These are phyloP conservation scores for Tremella mesenterica DNA, from an alignment of 768 basidiomycete species.

Conservation along the genomic window DNA sequence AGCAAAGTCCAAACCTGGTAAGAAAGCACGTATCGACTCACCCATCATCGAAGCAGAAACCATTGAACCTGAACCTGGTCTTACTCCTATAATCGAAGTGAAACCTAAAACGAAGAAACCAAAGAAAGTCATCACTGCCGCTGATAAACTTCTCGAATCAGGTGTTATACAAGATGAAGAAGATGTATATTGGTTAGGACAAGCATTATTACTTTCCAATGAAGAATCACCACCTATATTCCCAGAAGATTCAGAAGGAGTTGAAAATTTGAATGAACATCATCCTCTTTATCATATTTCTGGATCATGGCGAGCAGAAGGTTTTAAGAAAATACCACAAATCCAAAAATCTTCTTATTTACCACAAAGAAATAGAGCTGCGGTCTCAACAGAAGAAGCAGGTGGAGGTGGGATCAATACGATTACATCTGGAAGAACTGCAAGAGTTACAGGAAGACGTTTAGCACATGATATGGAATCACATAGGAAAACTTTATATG, in stretches of 20 bases:
- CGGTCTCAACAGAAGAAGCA: conserved; percentile 34
- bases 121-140: conserved; percentile 9
- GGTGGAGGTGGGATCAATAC: no score
- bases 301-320: conserved; percentile 85
- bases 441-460: conserved; percentile 82
- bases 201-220: conserved; percentile 37
- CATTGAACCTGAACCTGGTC: background rate
- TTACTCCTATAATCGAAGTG: background rate
- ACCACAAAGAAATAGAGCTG: conserved; percentile 55
- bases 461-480: conserved; percentile 89
- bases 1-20: conserved; percentile 19
- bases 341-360: conserved; percentile 86
- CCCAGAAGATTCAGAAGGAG: conserved; percentile 9
- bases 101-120: conserved; percentile 19
- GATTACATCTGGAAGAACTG: conserved; percentile 53
- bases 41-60: background rate
- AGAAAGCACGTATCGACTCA: conserved; percentile 27
- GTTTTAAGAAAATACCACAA: conserved; percentile 89
- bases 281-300: conserved; percentile 56
- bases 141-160: conserved; percentile 46
- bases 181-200: conserved; percentile 62
- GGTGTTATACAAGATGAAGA: conserved; percentile 78
- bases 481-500: conserved; percentile 59
- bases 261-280: conserved; percentile 20
- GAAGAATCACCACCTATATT: conserved; percentile 15